Evolutionary conservation across 2,329 filamentous ascomycete genomes (phyloP), one percentile per base, ranked within the genome.

Genomic region (Colletotrichum tropicicola): DNA sequence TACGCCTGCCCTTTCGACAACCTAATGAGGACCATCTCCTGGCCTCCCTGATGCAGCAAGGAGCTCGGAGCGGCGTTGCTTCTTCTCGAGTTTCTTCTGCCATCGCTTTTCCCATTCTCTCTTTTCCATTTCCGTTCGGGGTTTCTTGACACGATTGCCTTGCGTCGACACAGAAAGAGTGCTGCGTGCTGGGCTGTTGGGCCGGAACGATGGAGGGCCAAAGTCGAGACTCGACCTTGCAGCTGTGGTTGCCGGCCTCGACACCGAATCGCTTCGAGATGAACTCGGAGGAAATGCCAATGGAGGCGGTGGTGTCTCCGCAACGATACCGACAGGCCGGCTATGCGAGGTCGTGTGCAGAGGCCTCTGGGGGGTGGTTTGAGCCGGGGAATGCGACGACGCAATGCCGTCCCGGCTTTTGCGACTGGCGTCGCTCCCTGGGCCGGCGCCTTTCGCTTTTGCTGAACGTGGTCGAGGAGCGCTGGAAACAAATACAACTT

Each of bases 71-170:
- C 13, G 32, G 9, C 32, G 32, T n/a, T n/a, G n/a, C n/a, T 59
- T 59, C 9, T 64, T 64, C 28, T 67, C 54, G 44, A 30, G 44
- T 10, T 41, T 39, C 37, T 65, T 48, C 30, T 35, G 12, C 32
- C 32, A 35, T 15, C 32, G 32, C 7, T 35, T 35, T 6, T 35
- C 32, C 32, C 32, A 35, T 6, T 35, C 32, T 13, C 6, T 56
- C 51, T 52, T 55, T n/a, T 52, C 44, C 13, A 28, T 45, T 45
- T 54, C 32, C n/a, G 32, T 57, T 30, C 45, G 67, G 17, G 45
- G 32, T 35, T 68, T 68, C 56, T 60, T 65, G 21, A 65, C 47
- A 15, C 66, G 59, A 52, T 47, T 54, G 6, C 21, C 59, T 19
- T 56, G 54, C 4, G 59, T 64, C 32, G 60, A 58, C 5, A 30